phyloP scores from a whole-genome alignment of 345 rosid species.

The Brassica juncea region DNA sequence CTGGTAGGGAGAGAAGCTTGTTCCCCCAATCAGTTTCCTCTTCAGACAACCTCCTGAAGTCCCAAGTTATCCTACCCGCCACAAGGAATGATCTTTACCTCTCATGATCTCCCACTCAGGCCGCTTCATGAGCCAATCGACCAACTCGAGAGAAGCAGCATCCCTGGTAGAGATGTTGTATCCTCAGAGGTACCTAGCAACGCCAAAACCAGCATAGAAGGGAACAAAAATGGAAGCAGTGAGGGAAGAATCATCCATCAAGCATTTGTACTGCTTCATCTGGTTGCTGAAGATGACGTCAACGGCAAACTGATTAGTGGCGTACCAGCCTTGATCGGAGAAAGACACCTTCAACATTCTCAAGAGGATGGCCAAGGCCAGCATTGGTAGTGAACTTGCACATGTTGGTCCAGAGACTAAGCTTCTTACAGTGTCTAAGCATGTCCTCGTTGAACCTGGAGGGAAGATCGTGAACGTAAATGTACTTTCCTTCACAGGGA shows the following conservation, averaged over 20 bases:
- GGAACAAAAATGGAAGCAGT: constrained; percentile 91
- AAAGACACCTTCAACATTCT: constrained; percentile 83
- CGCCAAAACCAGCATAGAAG: constrained; percentile 84
- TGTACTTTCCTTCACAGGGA: constrained; percentile 82
- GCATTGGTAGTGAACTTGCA: constrained; percentile 79
- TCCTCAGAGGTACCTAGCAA: constrained; percentile 91
- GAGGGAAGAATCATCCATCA: constrained; percentile 75
- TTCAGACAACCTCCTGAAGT: constrained; percentile 77
- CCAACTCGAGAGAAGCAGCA: constrained; percentile 84
- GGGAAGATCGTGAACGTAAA: constrained; percentile 78
- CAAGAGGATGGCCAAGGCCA: constrained; percentile 80
- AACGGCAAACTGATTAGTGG: constrained; percentile 84
- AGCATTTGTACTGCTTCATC: constrained; percentile 90
- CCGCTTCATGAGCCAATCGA: constrained; percentile 79
- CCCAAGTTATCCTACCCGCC: constrained; percentile 93
- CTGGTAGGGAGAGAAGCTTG: constrained; percentile 82
- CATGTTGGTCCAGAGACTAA: constrained; percentile 93
- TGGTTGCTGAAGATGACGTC: constrained; percentile 79
- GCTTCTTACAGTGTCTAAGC: constrained; percentile 77
- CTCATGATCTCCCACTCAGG: constrained; percentile 85
- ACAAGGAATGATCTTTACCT: constrained; percentile 90
- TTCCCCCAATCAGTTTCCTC: constrained; percentile 86
- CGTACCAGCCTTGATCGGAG: constrained; percentile 80
- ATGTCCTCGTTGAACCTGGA: constrained; percentile 80
- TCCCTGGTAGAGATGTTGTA: constrained; percentile 66